Conservation (phyloP, 1,139 yeast genomes). For the Ogataea hybrid region DNA sequence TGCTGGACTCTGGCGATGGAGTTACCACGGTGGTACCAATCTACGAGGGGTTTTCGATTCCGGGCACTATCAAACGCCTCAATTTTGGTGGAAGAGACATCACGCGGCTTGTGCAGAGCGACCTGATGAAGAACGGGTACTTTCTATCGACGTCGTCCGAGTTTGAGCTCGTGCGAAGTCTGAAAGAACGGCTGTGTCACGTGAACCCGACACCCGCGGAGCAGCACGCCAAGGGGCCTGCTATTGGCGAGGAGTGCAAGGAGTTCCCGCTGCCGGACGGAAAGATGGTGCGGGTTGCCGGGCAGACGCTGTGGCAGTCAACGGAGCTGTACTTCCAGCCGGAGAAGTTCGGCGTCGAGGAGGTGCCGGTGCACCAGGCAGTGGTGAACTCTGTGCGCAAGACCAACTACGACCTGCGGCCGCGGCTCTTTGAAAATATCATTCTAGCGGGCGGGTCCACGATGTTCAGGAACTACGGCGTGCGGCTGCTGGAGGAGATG, state of each 20-base stretch:
- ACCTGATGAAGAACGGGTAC: conserved; percentile 63
- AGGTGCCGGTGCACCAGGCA: conserved; percentile 64
- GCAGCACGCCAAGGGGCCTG: conserved; percentile 5
- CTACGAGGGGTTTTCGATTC: conserved; percentile 80
- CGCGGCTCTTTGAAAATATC: conserved; percentile 65
- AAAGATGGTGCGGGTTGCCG: conserved; percentile 42
- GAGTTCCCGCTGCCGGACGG: conserved; percentile 82
- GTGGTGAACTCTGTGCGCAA: conserved; percentile 64
- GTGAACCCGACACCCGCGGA: conserved; percentile 28
- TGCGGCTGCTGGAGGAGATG: conserved; percentile 69
- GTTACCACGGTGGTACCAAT: conserved; percentile 88
- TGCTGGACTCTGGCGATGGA: conserved; percentile 90
- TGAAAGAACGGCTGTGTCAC: conserved; percentile 75
- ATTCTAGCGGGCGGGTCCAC: conserved; percentile 89
- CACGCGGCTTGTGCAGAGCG: conserved; percentile 68
- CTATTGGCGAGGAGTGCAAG: conserved; percentile 17
- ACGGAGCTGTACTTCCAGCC: conserved; percentile 78
- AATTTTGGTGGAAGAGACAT: conserved; percentile 89
- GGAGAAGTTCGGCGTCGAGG: conserved; percentile 73
- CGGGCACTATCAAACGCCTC: conserved; percentile 68
- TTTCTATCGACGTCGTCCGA: conserved; percentile 69
- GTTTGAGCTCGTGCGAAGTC: conserved; percentile 70
- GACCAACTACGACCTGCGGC: conserved; percentile 76
- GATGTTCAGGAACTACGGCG: conserved; percentile 74
- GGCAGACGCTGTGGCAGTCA: conserved; percentile 51